Evolutionary conservation across 1,139 yeast species (phyloP).

Genomic region (Magnusiomyces tetraspermus): DNA sequence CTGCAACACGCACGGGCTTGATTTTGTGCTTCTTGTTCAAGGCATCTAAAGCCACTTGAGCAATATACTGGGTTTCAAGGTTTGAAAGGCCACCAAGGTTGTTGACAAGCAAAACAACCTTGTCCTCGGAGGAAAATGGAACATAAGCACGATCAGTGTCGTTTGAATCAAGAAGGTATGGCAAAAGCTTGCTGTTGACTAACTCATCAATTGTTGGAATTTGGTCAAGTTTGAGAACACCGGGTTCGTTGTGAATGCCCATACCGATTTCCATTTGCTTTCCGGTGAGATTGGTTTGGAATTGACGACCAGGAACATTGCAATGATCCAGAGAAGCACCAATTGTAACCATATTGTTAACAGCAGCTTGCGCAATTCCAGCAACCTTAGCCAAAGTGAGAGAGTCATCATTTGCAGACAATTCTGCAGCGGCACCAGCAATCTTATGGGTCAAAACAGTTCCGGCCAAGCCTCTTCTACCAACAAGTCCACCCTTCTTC

Average conservation of each 20-base stretch:
- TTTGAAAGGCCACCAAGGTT: slow-evolving; percentile 82
- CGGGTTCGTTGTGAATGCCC: slow-evolving; percentile 96
- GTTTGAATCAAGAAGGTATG: slow-evolving; percentile 22
- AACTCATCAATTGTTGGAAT: slow-evolving; percentile 43
- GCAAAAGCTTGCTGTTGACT: slow-evolving; percentile 28
- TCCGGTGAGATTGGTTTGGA: slow-evolving; percentile 44
- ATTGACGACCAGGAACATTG: slow-evolving; percentile 70
- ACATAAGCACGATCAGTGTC: slow-evolving; percentile 38
- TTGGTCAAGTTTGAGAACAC: slow-evolving; percentile 59
- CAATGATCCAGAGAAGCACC: slow-evolving; percentile 89
- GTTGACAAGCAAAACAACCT: slow-evolving; percentile 60
- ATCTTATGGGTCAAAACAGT: slow-evolving; percentile 79
- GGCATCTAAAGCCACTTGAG: slow-evolving; percentile 40
- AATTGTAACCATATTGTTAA: slow-evolving; percentile 64
- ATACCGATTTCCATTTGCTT: slow-evolving; percentile 81
- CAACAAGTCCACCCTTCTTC: slow-evolving; percentile 79
- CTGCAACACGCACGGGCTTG: slow-evolving; percentile 53
- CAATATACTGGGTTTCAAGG: slow-evolving; percentile 61
- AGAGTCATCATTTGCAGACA: slow-evolving; percentile 28
- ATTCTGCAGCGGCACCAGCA: slow-evolving; percentile 62
- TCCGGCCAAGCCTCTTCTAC: slow-evolving; percentile 90
- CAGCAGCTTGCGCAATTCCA: slow-evolving; percentile 51
- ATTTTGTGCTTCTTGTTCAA: slow-evolving; percentile 42
- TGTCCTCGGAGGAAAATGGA: slow-evolving; percentile 50
- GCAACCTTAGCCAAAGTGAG: slow-evolving; percentile 42